Base-by-base conservation (phyloP, 768 basidiomycete species). In the Collybia sordida region DNA sequence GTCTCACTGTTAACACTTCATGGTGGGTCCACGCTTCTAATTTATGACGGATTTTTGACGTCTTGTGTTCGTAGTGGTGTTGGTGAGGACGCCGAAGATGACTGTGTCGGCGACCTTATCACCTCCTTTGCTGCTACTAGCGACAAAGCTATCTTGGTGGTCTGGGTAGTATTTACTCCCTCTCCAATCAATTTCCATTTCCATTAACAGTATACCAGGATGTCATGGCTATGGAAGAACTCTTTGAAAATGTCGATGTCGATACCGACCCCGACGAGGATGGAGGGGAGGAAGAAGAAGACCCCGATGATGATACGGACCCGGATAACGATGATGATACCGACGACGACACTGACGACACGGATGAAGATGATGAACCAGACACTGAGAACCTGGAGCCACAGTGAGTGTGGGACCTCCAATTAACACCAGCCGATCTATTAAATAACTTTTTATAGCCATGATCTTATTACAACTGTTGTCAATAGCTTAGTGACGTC, bases 221-320 rank as follows among this genome's bases (percentile, higher is more conserved):
- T 18, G 23, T 18, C 15, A 40, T 42, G 21, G 37, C 36, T 22
- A 31, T 42, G 28, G 45, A 55, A 24, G 44, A 27, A 8, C 18
- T 55, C 12, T 55, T 51, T 21, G 53, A 55, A 19, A 43, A 51
- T 22, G 42, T 51, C 36, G 53, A 54, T 27, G 36, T 54, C 11
- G 53, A 50, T n/a, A 45, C 34, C 11, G 31, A 31, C 14, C 31
- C 31, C 3, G 31, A 31, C 14, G 31, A 31, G 31, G 31, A 31
- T 31, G 31, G 31, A 31, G 31, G 9, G 9, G 31, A 31, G 9
- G 31, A 31, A 3, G 31, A 31, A 31, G 31, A 31, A 31, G 31
- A 31, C 31, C 31, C 31, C 11, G 31, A 31, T 31, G 31, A 31
- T 31, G 31, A 31, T 31, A 31, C 31, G 9, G 31, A 31, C 31